A percentile compares a stretch with the other conserved stretches of the same genome.
Evolutionary conservation across 257 asterid genomes (phyloP).

Genomic region (Fraxinus pennsylvanica): DNA sequence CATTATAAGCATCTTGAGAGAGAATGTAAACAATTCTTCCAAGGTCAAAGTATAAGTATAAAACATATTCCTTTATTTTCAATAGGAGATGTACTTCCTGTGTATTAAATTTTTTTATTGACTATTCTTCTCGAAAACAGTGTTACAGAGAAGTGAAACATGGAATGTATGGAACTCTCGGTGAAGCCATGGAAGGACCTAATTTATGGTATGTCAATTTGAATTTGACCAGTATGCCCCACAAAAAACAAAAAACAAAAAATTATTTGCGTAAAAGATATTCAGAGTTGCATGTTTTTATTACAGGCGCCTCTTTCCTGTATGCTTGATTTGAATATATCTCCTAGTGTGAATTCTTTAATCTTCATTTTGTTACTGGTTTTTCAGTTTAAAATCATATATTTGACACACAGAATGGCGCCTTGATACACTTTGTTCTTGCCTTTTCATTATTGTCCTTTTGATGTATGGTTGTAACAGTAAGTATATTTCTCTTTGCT

Average conservation of each 20-base stretch:
- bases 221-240: not conserved
- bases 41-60: not conserved
- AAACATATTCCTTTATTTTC: no score
- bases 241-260: not conserved
- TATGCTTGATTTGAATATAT: not conserved
- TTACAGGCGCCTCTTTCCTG: no score
- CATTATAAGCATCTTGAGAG: not conserved
- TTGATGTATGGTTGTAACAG: not conserved
- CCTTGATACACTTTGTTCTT: not conserved
- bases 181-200: conserved; percentile 67
- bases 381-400: no score
- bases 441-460: not conserved
- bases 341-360: not conserved
- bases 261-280: not conserved
- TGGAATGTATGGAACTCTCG: conserved; percentile 78
- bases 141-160: conserved; percentile 71
- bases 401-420: not conserved
- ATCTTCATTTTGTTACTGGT: not conserved
- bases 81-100: conserved; percentile 1
- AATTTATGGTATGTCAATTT: conserved; percentile 60
- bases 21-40: no score
- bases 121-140: conserved; percentile 40
- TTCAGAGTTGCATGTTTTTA: not conserved
- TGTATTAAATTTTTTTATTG: not conserved
- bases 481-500: conserved; percentile 2